Evolutionary conservation across 23 red algal genomes (phyloP).

Genomic region (Gracilaria domingensis): DNA sequence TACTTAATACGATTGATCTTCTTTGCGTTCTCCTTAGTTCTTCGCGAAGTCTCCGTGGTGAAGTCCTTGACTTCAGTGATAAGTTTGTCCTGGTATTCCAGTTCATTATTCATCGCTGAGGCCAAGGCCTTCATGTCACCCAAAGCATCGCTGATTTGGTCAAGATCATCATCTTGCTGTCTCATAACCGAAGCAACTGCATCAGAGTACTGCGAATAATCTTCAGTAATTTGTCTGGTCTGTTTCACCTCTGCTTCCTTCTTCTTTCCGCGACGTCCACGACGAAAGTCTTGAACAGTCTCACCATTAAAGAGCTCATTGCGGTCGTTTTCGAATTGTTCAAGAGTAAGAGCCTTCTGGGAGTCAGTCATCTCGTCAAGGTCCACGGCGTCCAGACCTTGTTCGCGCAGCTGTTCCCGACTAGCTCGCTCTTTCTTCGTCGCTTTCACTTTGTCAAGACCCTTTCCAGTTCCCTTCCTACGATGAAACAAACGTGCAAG

Average conservation of each 20-base stretch:
- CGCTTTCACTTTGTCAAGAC: conserved; percentile 77
- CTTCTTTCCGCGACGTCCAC: conserved; percentile 32
- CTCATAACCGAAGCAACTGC: conserved; percentile 64
- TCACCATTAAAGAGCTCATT: conserved; percentile 54
- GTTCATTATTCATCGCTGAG: conserved; percentile 85
- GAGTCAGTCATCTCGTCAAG: conserved; percentile 45
- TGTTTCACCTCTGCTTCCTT: conserved; percentile 9
- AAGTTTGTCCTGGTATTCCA: conserved; percentile 82
- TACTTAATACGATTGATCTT: conserved; percentile 78
- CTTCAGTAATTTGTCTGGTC: conserved; percentile 48
- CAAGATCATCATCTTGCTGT: conserved; percentile 91
- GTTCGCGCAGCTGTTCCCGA: conserved; percentile 50
- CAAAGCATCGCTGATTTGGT: conserved; percentile 77
- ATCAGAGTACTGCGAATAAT: conserved; percentile 65
- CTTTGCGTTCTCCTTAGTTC: conserved; percentile 74
- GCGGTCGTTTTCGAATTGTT: conserved; percentile 51
- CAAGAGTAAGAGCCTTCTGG: conserved; percentile 21
- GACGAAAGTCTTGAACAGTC: conserved; percentile 30
- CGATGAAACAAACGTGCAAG: conserved; percentile 70
- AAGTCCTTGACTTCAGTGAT: conserved; percentile 72
- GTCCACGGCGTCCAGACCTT: conserved; percentile 60
- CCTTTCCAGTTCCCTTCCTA: conserved; percentile 56
- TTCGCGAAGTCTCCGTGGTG: conserved; percentile 58
- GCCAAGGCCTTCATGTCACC: conserved; percentile 85
- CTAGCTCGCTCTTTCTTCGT: conserved; percentile 58